Evolutionary conservation across 345 rosid genomes (phyloP), one percentile per base, ranked within the genome.

Genomic region (Dimocarpus longan): DNA sequence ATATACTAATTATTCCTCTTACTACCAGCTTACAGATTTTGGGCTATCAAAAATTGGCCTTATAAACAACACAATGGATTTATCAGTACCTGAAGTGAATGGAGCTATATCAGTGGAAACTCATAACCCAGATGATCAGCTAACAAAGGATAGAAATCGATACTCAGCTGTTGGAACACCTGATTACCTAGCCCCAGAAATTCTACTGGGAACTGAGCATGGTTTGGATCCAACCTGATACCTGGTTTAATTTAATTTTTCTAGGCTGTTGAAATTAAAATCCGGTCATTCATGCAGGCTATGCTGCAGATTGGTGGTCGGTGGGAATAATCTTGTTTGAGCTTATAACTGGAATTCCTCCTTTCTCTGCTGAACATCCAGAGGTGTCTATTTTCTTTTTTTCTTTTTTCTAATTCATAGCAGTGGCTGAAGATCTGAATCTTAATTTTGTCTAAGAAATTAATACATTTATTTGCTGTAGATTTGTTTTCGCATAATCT

Each of bases 241-340:
- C 74, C 75, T 11, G 18, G 40, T 77, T 73, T 73, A 73, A 67
- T 70, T 74, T 16, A 59, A 56, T 60, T 43, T 66, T 60, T 74
- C 21, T 8, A 37, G 82, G 68, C 79, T 69, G 52, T 52, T 86
- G 40, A 77, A 80, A 73, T 79, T 75, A 81, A 46, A 77, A 77
- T 75, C n/a, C 76, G 70, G 78, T 28, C 78, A 69, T 76, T 64
- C 57, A 59, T 86, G 80, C 94, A 93, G 97, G 95, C 79, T 90
- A 87, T 84, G 90, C 95, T 79, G 84, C 92, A 0, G 95, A 93
- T 75, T 93, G 97, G 97, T 93, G 97, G 97, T 93, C 97, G 26
- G 93, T 88, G 72, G 97, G 97, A 85, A 93, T 93, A 82, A 89
- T 93, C 82, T 84, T 93, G 76, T 93, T 90, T 79, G 97, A 93